Conservation (phyloP, 768 basidiomycete genomes). For the Amanita muscaria region DNA sequence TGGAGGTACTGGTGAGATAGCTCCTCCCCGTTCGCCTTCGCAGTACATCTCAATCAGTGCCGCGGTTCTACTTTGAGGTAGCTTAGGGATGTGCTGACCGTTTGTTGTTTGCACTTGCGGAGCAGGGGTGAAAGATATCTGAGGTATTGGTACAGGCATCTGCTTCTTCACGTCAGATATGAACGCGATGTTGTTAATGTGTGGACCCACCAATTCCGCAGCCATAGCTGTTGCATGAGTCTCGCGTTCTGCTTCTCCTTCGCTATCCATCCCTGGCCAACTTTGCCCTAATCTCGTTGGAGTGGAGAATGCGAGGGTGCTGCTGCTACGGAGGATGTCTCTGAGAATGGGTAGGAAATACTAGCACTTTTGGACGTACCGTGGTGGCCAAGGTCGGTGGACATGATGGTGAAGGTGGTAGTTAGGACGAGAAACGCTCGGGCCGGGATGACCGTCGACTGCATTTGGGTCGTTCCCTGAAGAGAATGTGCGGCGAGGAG, state of each 20-base stretch:
- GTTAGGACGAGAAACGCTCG: not conserved
- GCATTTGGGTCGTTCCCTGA: no score
- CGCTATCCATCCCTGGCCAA: slow-evolving; percentile 32
- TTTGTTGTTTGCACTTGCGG: slow-evolving; percentile 7
- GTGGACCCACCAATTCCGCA: no score
- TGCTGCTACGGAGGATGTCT: not conserved
- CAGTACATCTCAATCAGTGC: slow-evolving; percentile 83
- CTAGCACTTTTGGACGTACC: not conserved
- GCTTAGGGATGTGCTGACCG: slow-evolving; percentile 11
- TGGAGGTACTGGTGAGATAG: no score
- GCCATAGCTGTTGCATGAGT: no score
- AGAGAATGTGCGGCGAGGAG: no score
- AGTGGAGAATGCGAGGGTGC: slow-evolving; percentile 23
- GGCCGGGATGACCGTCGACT: no score
- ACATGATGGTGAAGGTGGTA: not conserved
- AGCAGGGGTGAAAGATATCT: not conserved
- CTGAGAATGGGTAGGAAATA: not conserved
- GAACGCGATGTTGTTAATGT: no score
- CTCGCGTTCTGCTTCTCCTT: slow-evolving; percentile 13
- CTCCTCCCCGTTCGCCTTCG: slow-evolving; percentile 44
- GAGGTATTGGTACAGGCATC: slow-evolving; percentile 1
- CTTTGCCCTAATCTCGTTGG: slow-evolving; percentile 24
- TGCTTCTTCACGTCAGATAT: not conserved
- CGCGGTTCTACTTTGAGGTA: slow-evolving; percentile 53
- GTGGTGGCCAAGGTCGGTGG: not conserved